Evolutionary conservation across 2,329 filamentous ascomycete species (phyloP).

Genomic region (Diplocarpon mali): DNA sequence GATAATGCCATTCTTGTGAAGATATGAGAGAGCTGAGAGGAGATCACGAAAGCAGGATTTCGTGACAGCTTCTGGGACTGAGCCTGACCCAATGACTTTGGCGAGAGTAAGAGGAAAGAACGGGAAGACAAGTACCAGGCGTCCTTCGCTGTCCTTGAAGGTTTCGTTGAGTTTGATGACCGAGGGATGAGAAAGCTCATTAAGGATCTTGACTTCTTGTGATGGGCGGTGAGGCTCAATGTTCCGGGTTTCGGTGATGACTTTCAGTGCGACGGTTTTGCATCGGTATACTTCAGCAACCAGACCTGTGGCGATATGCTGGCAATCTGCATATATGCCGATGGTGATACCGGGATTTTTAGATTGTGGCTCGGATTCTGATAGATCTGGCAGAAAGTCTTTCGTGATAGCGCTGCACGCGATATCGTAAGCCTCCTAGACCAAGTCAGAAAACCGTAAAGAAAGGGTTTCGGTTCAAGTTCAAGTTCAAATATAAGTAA

Average conservation of each 20-base stretch:
- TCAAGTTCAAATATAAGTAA: too few species aligned
- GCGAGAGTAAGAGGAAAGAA: conserved; percentile 67
- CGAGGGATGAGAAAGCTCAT: conserved; percentile 41
- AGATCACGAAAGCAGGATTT: conserved; percentile 49
- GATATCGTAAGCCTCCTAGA: conserved; percentile 47
- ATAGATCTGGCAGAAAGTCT: conserved; percentile 1
- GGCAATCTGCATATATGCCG: conserved; percentile 42
- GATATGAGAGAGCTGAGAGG: conserved; percentile 56
- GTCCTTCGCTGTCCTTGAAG: conserved; percentile 59
- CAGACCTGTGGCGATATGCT: conserved; percentile 52
- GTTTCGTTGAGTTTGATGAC: conserved; percentile 61
- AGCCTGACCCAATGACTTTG: conserved; percentile 46
- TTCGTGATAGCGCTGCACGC: conserved; percentile 25
- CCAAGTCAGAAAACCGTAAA: not conserved
- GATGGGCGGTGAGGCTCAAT: conserved; percentile 72
- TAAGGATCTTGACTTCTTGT: conserved; percentile 68
- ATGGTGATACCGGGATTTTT: conserved; percentile 31
- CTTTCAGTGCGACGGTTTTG: conserved; percentile 61
- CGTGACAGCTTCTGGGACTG: conserved; percentile 24
- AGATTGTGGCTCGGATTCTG: conserved; percentile 2
- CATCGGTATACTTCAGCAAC: conserved; percentile 74
- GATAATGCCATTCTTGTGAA: conserved; percentile 69
- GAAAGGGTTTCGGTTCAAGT: too few species aligned
- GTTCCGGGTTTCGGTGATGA: conserved; percentile 64
- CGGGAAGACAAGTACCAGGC: conserved; percentile 73